These are phyloP conservation scores for Boletus subparvulus DNA, from an alignment of 768 basidiomycete genomes.

Conservation along the genomic window DNA sequence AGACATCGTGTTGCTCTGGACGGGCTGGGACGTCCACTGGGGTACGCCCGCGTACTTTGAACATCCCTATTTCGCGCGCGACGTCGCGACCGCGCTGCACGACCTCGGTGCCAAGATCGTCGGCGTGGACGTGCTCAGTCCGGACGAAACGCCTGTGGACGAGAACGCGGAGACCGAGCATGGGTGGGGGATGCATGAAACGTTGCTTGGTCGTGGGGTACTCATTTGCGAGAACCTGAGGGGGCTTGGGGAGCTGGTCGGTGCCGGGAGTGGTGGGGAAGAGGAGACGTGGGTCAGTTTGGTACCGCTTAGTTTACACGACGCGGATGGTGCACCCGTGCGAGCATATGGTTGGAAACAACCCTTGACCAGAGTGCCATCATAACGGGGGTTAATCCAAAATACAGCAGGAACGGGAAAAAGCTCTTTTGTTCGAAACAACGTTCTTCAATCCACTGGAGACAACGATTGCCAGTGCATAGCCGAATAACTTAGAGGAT, in stretches of 20 bases:
- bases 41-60: constrained; percentile 48
- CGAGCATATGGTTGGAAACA: constrained; percentile 60
- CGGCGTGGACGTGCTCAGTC: constrained; percentile 64
- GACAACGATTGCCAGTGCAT: neutral
- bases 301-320: constrained; percentile 56
- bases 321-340: constrained; percentile 68
- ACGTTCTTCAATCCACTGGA: neutral
- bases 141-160: constrained; percentile 53
- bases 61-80: constrained; percentile 63
- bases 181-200: constrained; percentile 55
- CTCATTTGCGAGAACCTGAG: constrained; percentile 72
- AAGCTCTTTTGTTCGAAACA: neutral
- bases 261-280: constrained; percentile 11
- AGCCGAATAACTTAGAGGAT: neutral
- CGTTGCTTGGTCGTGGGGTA: constrained; percentile 57
- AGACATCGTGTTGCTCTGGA: constrained; percentile 55
- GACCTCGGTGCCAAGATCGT: constrained; percentile 54
- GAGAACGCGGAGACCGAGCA: constrained; percentile 10
- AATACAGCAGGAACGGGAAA: too few relatives aligned
- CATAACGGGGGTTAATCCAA: too few relatives aligned
- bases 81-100: constrained; percentile 51
- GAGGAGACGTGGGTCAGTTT: constrained; percentile 49
- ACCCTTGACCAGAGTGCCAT: neutral
- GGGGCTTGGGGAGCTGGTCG: constrained; percentile 45
- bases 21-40: constrained; percentile 67